Base-by-base conservation (phyloP, 768 basidiomycete species). In the Calocera viscosa region DNA sequence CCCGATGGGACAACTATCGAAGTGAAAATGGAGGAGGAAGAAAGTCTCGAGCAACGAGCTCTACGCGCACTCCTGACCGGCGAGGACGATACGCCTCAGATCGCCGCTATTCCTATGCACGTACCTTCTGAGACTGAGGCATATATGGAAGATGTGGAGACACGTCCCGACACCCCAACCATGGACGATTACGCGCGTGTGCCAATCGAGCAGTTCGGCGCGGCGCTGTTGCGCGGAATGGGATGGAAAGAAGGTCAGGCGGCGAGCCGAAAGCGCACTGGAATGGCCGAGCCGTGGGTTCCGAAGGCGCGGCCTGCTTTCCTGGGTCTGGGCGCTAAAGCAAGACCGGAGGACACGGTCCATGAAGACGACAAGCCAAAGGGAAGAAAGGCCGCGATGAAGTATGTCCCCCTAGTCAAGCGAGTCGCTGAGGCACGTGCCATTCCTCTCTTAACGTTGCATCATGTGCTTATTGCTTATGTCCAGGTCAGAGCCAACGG, bases 161-260 rank as follows among this genome's bases (percentile, higher is more conserved):
- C 86, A 16, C 83, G 95, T 3, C 91, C 91, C 0, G 88, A 89
- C 7, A 75, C 76, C 65, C 86, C 94, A 1, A 85, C 89, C 0
- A 76, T 90, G 19, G 86, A 90, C 0, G 95, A 94, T 75, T 99
- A 98, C 73, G 84, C 84, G 38, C 88, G 92, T 22, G 85, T 97
- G 0, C 96, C 96, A 0, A 87, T 99, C 17, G 87, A 89, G 3
- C 88, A 91, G 66, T 99, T 98, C 70, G 95, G 96, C 5, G 86
- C 89, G 2, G 96, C 96, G 7, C 82, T 98, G 71, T 80, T 96
- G 2, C 83, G 94, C 49, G 95, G 95, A 0, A 98, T 98, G 96
- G 94, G 94, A 1, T 97, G 93, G 93, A 90, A 90, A 68, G 86
- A 89, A 38, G 89, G 90, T 0, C 82, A 82, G 2, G 85, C 87